Evolutionary conservation across 768 basidiomycete genomes (phyloP).

Genomic region (Mycena albidolilacea): DNA sequence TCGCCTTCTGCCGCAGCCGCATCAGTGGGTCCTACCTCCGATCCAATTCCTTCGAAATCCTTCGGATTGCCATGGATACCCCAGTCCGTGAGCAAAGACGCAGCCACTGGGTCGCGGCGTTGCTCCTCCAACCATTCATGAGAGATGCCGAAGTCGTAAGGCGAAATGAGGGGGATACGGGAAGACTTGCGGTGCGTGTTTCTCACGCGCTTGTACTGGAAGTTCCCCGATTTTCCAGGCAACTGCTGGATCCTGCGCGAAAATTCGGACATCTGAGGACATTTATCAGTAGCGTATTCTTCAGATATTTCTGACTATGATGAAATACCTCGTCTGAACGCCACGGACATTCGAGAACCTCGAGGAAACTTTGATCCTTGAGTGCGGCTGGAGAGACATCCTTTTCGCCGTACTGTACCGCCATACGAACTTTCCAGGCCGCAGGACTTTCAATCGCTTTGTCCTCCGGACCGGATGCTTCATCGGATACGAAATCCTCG

Average conservation of each 20-base stretch:
- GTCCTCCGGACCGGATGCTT: conserved; percentile 4
- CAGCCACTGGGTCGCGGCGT: background rate
- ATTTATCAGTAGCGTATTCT: background rate
- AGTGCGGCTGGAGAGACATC: background rate
- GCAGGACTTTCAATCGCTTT: background rate
- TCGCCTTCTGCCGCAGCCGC: background rate
- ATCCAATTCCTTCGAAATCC: background rate
- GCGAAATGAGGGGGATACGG: background rate
- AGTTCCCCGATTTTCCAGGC: background rate
- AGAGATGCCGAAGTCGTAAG: conserved; percentile 4
- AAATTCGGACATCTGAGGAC: background rate
- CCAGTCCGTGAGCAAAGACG: background rate
- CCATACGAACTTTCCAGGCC: conserved; percentile 2
- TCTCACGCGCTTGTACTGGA: background rate
- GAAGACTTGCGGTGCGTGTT: background rate
- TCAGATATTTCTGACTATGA: background rate
- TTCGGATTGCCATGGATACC: background rate
- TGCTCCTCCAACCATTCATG: background rate
- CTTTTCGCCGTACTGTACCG: background rate
- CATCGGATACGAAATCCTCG: background rate
- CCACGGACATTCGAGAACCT: background rate
- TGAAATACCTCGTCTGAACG: background rate
- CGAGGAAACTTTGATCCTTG: background rate
- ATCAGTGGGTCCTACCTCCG: background rate
- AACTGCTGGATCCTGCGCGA: background rate